Base-by-base conservation (phyloP, 768 basidiomycete species). In the Phylloporus rhodoxanthus region DNA sequence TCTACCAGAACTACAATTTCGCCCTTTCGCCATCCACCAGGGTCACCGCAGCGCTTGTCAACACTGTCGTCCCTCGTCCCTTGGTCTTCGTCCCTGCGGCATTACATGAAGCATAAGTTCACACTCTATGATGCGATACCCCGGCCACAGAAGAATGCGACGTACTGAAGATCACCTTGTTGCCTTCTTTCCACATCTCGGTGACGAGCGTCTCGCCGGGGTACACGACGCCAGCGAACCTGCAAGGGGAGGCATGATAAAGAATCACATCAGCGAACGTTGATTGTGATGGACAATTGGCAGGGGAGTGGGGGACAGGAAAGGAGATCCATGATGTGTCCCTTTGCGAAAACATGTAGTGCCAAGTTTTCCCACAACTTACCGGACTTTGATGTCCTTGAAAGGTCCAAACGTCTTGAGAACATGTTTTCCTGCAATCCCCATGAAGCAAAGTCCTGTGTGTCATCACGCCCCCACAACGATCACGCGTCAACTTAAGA, bases 141-240 rank as follows among this genome's bases (percentile, higher is more conserved):
- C 4, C 38, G 13, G 10, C 19, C 42, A 23, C 29, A 4, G 29
- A 30, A 4, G 19, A 50, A 29, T 23, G 3, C n/a, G 9, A 78
- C 91, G 65, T 58, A 96, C 92, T 73, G 68, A 99, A 99, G 43
- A 97, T 82, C 47, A 98, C 84, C 70, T 84, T 96, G 53, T 77
- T 68, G 2, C 85, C 89, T 59, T 96, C 92, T 66, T 93, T 96
- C 96, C 96, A 99, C 95, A 98, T 97, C 65, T 91, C 84, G 0
- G 95, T 99, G 13, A 92, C 74, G 45, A 98, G 77, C 2, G 95
- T 98, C 70, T 98, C 93, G 0, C 94, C 95, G 2, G 95, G 96
- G 64, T 86, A 94, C 20, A 98, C 91, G 2, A 91, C 82, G 3
- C 91, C 92, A 0, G 87, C 81, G 68, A 98, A 95, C 29, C 87